Base-by-base conservation (phyloP, 768 basidiomycete species). In the Hysterangium stoloniferum region DNA sequence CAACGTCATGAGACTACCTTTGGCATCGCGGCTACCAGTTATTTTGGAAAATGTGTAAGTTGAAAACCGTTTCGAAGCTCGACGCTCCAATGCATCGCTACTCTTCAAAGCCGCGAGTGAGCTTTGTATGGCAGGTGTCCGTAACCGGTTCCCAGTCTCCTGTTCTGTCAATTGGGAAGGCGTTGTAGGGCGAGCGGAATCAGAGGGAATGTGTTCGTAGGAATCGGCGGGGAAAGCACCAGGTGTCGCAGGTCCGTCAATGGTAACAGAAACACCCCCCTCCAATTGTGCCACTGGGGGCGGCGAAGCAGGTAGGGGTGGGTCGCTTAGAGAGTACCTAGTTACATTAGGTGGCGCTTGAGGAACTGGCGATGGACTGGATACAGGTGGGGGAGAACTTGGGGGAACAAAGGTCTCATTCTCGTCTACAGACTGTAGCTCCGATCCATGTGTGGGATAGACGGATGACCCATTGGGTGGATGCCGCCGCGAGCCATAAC, bases 41-140 rank as follows among this genome's bases (percentile, higher is more conserved):
- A 98, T 94, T 69, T 94, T 94, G 41, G 86, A 82, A 59, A 97
- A 86, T 56, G 93, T 89, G 63, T 95, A 98, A 1, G 84, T 83
- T 36, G 93, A 96, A 68, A 93, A 98, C 0, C 96, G 86, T 63
- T 97, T 97, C 19, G 89, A 93, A 15, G 95, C 95, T 40, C 95
- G 76, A 19, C 95, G 80, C 59, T 93, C 90, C 33, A 98, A 76
- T 1, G 81, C 76, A 57, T 94, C 92, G 45, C 79, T 82, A 59
- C 85, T 82, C 66, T 94, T 86, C 40, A 99, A 73, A 6, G 92
- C 92, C 6, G 89, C 91, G 8, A 98, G 75, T 4, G 89, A 86
- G 59, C 79, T 79, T 45, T 86, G 86, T 22, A 88, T 79, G 0
- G 78, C 84, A 32, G 85, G 83, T 11, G 70, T 65, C 29, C 73